Conservation (phyloP, 108 stramenopile species). For the Cylindrotheca closterium region DNA sequence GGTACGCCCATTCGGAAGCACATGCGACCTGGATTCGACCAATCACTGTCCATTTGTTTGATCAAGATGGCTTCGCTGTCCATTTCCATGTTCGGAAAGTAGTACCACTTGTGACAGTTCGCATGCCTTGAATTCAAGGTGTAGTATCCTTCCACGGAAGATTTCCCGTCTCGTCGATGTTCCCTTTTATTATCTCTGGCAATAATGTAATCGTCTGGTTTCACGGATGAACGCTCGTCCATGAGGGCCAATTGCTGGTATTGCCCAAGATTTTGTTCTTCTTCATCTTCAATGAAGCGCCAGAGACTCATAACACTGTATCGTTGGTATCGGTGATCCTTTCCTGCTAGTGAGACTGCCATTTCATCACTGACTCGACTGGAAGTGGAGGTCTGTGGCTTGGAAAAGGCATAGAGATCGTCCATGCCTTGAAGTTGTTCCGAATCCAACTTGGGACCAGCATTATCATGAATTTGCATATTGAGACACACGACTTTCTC, state of each 20-base stretch:
- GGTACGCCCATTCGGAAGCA: slow-evolving; percentile 30
- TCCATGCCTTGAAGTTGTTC: slow-evolving; percentile 9
- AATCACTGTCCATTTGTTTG: slow-evolving; percentile 33
- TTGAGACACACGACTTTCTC: slow-evolving; percentile 22
- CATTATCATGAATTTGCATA: not conserved
- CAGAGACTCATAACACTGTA: slow-evolving; percentile 22
- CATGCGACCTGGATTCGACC: slow-evolving; percentile 8
- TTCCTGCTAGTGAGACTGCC: slow-evolving; percentile 5
- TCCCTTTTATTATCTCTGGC: not conserved
- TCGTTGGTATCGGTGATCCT: slow-evolving; percentile 7
- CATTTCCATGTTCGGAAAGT: slow-evolving; percentile 29
- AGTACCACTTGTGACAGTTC: slow-evolving; percentile 22
- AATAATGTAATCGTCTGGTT: slow-evolving; percentile 15
- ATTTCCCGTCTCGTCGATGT: not conserved
- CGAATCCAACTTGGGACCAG: not conserved
- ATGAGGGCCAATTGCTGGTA: slow-evolving; percentile 23
- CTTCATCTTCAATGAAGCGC: slow-evolving; percentile 13
- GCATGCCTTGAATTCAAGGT: slow-evolving; percentile 19
- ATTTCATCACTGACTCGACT: slow-evolving; percentile 6
- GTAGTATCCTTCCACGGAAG: slow-evolving; percentile 2
- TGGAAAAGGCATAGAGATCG: slow-evolving; percentile 7
- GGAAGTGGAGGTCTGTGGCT: slow-evolving; percentile 19
- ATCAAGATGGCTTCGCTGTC: slow-evolving; percentile 24
- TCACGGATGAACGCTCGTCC: slow-evolving; percentile 24
- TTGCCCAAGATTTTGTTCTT: slow-evolving; percentile 2